Evolutionary conservation across 1,139 yeast species (phyloP).

Genomic region (Scheffersomyces illinoinensis): DNA sequence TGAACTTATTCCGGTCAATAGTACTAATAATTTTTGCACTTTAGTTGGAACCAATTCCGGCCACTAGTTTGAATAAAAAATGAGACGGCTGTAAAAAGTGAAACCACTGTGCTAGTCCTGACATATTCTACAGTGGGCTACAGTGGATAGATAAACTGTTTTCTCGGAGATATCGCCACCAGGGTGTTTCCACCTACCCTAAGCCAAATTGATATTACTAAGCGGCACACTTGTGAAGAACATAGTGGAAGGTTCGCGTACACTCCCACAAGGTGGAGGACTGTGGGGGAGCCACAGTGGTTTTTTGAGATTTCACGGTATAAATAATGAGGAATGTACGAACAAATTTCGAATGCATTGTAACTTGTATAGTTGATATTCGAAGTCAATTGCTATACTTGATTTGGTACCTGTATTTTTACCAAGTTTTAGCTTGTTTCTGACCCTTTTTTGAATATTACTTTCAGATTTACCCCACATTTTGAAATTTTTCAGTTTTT

Average conservation of each 20-base stretch:
- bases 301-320: background rate
- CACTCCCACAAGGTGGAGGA: background rate
- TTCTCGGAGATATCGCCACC: background rate
- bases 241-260: background rate
- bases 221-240: background rate
- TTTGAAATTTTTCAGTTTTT: background rate
- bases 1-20: too few relatives aligned
- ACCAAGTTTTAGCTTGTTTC: background rate
- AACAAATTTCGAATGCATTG: background rate
- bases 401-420: background rate
- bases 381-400: background rate
- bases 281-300: background rate
- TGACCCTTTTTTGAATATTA: background rate
- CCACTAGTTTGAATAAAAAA: too few relatives aligned
- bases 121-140: background rate
- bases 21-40: too few relatives aligned
- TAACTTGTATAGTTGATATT: background rate
- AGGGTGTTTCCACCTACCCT: background rate
- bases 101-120: too few relatives aligned
- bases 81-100: too few relatives aligned
- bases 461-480: background rate
- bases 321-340: background rate
- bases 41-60: too few relatives aligned
- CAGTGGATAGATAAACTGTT: background rate
- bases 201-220: background rate